A percentile compares a stretch with the other conserved stretches of the same genome.
Evolutionary conservation across 2,329 filamentous ascomycete genomes (phyloP).

Genomic region (Botrytis paeoniae): DNA sequence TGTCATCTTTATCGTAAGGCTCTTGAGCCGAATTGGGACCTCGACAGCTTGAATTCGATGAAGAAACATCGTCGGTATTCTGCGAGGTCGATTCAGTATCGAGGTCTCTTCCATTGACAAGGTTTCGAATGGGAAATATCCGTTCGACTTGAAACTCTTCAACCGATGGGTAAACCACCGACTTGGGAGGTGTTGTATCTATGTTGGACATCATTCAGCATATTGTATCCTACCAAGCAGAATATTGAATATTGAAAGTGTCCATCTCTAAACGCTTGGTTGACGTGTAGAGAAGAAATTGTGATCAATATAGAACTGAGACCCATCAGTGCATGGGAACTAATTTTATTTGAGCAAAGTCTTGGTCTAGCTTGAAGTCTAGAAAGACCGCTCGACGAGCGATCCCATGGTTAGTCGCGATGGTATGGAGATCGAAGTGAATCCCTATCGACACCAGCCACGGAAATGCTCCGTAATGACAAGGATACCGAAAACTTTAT

Average conservation of each 20-base stretch:
- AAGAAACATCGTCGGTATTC: neutral
- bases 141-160: conserved; percentile 28
- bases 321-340: neutral
- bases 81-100: neutral
- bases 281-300: neutral
- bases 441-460: conserved; percentile 1
- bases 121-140: conserved; percentile 32
- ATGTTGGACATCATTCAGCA: conserved; percentile 19
- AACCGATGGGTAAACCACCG: conserved; percentile 24
- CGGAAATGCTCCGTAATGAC: neutral
- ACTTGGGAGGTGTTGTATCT: conserved; percentile 19
- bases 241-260: neutral
- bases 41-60: neutral
- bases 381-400: neutral
- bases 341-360: neutral
- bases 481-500: neutral
- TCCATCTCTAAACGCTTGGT: conserved; percentile 2
- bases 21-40: neutral
- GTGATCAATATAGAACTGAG: neutral
- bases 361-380: neutral
- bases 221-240: conserved; percentile 1
- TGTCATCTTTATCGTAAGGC: neutral
- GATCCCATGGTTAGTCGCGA: neutral
- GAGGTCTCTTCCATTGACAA: conserved; percentile 18
- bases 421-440: conserved; percentile 6